These are phyloP conservation scores for Verticillium albo-atrum DNA, from an alignment of 2,329 filamentous ascomycete genomes.

Conservation along the genomic window DNA sequence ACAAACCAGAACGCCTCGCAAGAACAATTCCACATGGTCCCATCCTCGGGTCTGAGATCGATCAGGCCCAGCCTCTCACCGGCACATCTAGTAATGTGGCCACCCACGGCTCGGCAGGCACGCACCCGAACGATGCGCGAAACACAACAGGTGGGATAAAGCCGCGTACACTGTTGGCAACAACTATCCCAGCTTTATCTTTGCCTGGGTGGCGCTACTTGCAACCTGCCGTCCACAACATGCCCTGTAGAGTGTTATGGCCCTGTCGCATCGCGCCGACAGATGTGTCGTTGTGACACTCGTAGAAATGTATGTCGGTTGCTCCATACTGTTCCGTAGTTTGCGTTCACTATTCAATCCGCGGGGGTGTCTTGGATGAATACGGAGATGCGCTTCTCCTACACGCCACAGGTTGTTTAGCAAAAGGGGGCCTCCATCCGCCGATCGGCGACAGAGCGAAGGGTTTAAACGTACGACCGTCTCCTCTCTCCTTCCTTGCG, in stretches of 20 bases:
- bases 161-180: background rate
- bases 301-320: background rate
- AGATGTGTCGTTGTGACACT: background rate
- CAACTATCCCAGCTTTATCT: background rate
- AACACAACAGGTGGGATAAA: background rate
- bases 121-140: background rate
- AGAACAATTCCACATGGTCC: background rate
- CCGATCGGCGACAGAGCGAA: background rate
- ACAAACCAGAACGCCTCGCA: background rate
- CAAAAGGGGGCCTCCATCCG: background rate
- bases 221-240: background rate
- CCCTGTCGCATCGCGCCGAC: background rate
- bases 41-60: background rate
- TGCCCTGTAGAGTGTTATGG: background rate
- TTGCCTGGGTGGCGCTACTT: background rate
- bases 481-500: slow-evolving; percentile 83
- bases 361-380: slow-evolving; percentile 31
- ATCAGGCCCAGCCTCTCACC: background rate
- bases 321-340: background rate
- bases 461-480: slow-evolving; percentile 60
- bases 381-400: slow-evolving; percentile 31
- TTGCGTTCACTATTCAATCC: slow-evolving; percentile 35
- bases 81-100: background rate
- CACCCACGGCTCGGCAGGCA: background rate
- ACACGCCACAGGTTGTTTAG: background rate